Base-by-base conservation (phyloP, 768 basidiomycete species). In the Boletus sensibilis region DNA sequence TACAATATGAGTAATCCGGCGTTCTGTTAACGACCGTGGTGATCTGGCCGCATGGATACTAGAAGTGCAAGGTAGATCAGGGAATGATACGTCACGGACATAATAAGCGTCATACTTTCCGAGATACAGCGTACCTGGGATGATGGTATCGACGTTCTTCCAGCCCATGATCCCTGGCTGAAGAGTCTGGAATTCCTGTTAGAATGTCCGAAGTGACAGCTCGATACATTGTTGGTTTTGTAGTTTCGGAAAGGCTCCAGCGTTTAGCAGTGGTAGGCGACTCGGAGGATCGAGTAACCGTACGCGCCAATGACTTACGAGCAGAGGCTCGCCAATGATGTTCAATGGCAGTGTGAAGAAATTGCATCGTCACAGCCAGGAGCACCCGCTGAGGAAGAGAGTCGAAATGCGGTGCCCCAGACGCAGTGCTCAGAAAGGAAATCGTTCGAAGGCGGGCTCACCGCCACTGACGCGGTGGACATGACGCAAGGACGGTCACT, bases 1-100 rank as follows among this genome's bases (percentile, higher is more conserved):
- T 18, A 92, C 69, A 49, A 92, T 84, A 72, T 92, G 90, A 6
- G 88, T 89, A 58, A 92, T 87, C 57, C 82, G 82, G 62, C 85
- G 84, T 70, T 90, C 88, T 48, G 82, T 78, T 71, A 90, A 77
- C 52, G 85, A 82, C 67, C 87, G 82, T 25, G 87, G 81, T 35
- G 88, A 88, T 61, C 79, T 79, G 31, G 89, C 88, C 49, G 88
- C 86, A 63, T 80, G 76, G 64, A 90, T 78, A 66, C 89, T 90
- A 66, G 66, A 53, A 54, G 59, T 41, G 57, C 29, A 42, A 48
- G 42, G 50, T 77, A 73, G 59, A 88, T 79, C 68, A 89, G 88
- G 67, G 70, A 48, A 53, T 42, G 59, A 59, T 60, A 65, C 55
- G 54, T 46, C 61, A 64, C 40, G 50, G 48, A 39, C 57, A 62